Evolutionary conservation across 176 grass and related monocot species (phyloP).

Genomic region (Leersia perrieri): DNA sequence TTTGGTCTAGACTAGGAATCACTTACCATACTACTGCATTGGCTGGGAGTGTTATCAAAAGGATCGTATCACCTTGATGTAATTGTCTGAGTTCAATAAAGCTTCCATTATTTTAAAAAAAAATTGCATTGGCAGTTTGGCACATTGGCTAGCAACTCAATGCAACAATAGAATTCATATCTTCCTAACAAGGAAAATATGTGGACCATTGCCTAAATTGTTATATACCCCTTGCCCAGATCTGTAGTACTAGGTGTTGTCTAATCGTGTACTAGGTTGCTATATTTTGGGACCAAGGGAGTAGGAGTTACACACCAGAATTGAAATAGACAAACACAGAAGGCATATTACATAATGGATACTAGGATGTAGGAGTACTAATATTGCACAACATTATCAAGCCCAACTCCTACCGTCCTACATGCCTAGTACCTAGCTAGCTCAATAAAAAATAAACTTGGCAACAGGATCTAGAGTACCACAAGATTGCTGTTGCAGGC

Average conservation of each 20-base stretch:
- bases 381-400: not conserved
- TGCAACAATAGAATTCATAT: not conserved
- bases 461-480: constrained; percentile 31
- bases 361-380: not conserved
- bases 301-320: not conserved
- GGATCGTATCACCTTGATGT: no score
- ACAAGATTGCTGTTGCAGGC: constrained; percentile 55
- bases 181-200: not conserved
- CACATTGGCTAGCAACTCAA: not conserved
- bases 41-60: no score
- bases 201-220: not conserved
- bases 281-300: no score
- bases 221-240: no score
- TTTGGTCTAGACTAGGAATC: not conserved
- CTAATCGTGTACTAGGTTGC: no score
- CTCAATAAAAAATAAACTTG: not conserved
- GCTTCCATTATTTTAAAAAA: no score
- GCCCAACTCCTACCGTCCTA: not conserved
- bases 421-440: not conserved
- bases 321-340: not conserved
- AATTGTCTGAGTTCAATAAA: no score
- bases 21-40: not conserved
- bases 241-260: no score
- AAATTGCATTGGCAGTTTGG: no score
- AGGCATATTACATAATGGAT: not conserved